phyloP scores from a whole-genome alignment of 768 basidiomycete species.

The Coprinopsis cinerea region DNA sequence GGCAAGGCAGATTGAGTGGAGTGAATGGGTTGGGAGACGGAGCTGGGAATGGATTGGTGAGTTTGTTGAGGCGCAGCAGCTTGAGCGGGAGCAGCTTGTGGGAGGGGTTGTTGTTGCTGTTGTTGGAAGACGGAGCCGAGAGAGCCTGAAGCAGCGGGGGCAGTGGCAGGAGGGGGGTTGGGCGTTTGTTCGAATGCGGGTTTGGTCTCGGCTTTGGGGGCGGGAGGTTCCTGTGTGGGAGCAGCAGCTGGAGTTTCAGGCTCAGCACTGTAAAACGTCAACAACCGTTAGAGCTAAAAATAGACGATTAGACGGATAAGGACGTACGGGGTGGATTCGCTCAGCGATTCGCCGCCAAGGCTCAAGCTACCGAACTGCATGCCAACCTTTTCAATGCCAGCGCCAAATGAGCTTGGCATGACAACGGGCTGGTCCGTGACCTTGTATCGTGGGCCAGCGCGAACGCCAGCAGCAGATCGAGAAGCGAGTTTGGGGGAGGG shows the following conservation, averaged over 20 bases:
- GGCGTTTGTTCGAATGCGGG: slow-evolving; percentile 26
- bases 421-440: slow-evolving; percentile 74
- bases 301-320: slow-evolving; percentile 6
- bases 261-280: slow-evolving; percentile 22
- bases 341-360: slow-evolving; percentile 60
- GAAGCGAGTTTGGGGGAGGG: slow-evolving; percentile 47
- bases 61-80: slow-evolving; percentile 20
- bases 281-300: neutral
- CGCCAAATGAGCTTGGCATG: slow-evolving; percentile 64
- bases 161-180: slow-evolving; percentile 34
- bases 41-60: slow-evolving; percentile 30
- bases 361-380: slow-evolving; percentile 89
- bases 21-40: slow-evolving; percentile 35
- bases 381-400: slow-evolving; percentile 69
- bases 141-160: slow-evolving; percentile 32
- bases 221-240: slow-evolving; percentile 29
- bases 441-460: slow-evolving; percentile 61
- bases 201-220: slow-evolving; percentile 21
- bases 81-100: slow-evolving; percentile 17
- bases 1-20: slow-evolving; percentile 20
- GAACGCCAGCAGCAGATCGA: slow-evolving; percentile 47
- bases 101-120: slow-evolving; percentile 23
- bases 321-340: slow-evolving; percentile 50
- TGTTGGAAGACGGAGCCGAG: slow-evolving; percentile 40
- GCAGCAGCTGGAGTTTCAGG: slow-evolving; percentile 30